These are phyloP conservation scores for Alternaria incomplexa DNA, from an alignment of 2,329 filamentous ascomycete genomes.

Conservation along the genomic window DNA sequence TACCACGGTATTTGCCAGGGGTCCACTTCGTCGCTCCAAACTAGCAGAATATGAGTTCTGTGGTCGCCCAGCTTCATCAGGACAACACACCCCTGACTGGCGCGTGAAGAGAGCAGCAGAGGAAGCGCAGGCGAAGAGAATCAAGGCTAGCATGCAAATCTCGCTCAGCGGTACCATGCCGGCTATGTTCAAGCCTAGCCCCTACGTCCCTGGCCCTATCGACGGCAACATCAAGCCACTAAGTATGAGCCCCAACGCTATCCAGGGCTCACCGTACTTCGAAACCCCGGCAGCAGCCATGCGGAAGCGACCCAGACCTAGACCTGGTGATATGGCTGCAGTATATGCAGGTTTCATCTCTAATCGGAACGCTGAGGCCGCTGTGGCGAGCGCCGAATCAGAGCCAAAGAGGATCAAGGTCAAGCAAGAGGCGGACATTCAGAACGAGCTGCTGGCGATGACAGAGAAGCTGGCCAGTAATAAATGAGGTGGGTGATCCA, in stretches of 20 bases:
- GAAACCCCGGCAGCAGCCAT: not conserved
- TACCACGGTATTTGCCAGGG: constrained; percentile 13
- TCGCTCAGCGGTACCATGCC: not conserved
- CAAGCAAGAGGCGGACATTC: not conserved
- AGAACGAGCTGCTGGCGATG: not conserved
- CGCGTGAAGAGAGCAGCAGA: not conserved
- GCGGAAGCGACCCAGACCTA: not conserved
- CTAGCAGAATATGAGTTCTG: not conserved
- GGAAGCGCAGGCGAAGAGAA: not conserved
- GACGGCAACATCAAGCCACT: not conserved
- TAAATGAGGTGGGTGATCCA: not conserved
- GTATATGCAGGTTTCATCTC: not conserved
- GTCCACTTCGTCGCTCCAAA: constrained; percentile 5
- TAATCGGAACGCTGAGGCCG: not conserved
- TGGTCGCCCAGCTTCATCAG: not conserved
- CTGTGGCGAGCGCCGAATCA: rapidly evolving
- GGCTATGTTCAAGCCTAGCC: not conserved
- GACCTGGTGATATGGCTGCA: not conserved
- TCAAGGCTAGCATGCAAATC: not conserved
- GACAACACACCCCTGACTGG: not conserved
- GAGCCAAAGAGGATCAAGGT: not conserved
- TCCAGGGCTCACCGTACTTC: not conserved
- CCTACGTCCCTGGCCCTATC: not conserved
- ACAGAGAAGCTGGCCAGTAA: not conserved
- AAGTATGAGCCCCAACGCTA: not conserved